Base-by-base conservation (phyloP, 2,329 filamentous ascomycete species). In the Pyrenophora tritici-repentis region DNA sequence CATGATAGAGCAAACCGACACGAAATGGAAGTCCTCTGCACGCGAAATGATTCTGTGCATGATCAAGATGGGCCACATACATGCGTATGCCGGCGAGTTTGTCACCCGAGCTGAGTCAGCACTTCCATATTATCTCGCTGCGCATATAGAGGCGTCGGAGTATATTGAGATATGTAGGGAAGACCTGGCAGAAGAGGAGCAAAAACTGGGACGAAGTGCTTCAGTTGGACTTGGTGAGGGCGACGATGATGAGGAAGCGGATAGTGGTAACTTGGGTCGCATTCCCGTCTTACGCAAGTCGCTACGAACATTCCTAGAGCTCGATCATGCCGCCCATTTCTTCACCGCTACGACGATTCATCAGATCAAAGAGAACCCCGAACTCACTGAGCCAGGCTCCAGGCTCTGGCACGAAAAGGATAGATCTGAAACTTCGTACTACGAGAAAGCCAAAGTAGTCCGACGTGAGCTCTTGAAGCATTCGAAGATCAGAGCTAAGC, bases 1-100 rank as follows among this genome's bases (percentile, higher is more conserved):
- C 4, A 97, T 99, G 93, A 87, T 97, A 50, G 91, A 96, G 47
- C 86, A 93, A 65, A 91, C 88, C 36, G 89, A 93, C 50, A 78
- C 78, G 5, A 70, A 75, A 1, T 82, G 93, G 49, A 83, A 86
- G 43, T 74, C 81, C 0, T 86, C 93, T 50, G 87, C 94, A 65
- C 83, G 91, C 44, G 76, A 79, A 2, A 79, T 87, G 40, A 78
- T 96, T 6, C 69, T 83, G 2, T 79, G 79, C 29, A 85, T 84
- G 55, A 76, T 96, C 37, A 82, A 81, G 13, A 81, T 85, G 47
- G 93, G 90, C 0, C 92, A 97, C 61, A 75, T 97, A 3, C 79
- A 89, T 33, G 91, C 93, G 53, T 91, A 91, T 62, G 85, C 87
- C 6, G 83, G 86, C 31, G 78, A 83, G 35, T 66, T 76, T n/a